These are phyloP conservation scores for Carex arenaria DNA, from an alignment of 202 grass and related monocot species.

Conservation along the genomic window DNA sequence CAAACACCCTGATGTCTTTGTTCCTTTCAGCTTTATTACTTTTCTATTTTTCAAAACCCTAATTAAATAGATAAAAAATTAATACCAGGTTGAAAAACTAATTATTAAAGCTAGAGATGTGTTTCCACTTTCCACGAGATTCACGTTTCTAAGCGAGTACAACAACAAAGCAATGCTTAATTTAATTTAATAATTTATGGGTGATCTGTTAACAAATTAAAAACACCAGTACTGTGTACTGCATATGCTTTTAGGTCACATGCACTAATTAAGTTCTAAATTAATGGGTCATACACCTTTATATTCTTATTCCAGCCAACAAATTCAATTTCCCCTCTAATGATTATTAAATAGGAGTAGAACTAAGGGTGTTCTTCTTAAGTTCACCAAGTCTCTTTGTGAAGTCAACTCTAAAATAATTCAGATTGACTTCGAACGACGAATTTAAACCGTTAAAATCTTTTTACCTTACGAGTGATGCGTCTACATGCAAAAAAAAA, in stretches of 20 bases:
- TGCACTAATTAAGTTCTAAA: neutral
- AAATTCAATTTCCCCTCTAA: neutral
- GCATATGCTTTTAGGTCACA: neutral
- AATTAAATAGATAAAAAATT: neutral
- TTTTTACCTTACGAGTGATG: no score
- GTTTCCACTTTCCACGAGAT: neutral
- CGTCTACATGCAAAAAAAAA: no score
- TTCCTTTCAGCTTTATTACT: no score
- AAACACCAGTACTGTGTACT: neutral
- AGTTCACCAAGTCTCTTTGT: no score
- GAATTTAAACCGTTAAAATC: no score
- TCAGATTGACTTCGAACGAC: no score
- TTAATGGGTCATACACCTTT: neutral
- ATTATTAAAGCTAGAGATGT: neutral
- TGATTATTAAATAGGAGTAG: neutral
- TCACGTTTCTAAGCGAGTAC: slow-evolving; percentile 3
- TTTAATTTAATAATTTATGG: neutral
- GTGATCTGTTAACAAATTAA: neutral
- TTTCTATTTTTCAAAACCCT: neutral
- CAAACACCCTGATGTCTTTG: no score
- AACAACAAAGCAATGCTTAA: neutral
- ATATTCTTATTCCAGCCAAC: neutral
- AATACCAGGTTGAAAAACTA: neutral
- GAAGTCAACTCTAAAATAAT: no score
- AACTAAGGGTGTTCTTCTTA: no score